Conservation (phyloP, 352 stramenopile genomes). For the Phytophthora fragariaefolia region DNA sequence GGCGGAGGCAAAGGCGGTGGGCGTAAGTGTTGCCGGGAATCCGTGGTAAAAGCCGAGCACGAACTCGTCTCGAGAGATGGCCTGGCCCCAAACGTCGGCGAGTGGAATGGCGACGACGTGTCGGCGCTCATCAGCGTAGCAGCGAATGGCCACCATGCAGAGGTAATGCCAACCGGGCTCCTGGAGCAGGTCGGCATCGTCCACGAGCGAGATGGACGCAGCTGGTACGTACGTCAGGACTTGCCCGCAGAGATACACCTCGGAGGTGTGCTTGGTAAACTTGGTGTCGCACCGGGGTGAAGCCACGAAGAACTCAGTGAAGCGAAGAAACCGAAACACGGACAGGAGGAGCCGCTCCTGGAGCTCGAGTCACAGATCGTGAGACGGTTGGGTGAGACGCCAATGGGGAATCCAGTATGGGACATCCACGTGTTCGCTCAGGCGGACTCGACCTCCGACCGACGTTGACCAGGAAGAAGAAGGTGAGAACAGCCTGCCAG, state of each 20-base stretch:
- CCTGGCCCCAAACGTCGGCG: background rate
- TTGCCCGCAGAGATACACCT: constrained; percentile 13
- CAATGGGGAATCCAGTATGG: too few species aligned
- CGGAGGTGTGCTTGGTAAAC: constrained; percentile 10
- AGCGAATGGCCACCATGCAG: background rate
- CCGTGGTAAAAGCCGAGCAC: constrained; percentile 7
- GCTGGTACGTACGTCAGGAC: constrained; percentile 1
- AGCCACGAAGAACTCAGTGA: constrained; percentile 10
- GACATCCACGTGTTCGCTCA: too few species aligned
- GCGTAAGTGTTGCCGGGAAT: background rate
- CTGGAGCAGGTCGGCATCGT: constrained; percentile 7
- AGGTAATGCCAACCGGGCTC: constrained; percentile 7
- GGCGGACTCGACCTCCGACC: too few species aligned
- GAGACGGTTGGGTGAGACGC: too few species aligned
- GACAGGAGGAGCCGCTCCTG: too few species aligned
- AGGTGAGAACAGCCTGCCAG: too few species aligned
- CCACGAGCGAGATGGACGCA: constrained; percentile 1
- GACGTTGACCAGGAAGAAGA: too few species aligned
- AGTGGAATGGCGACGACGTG: constrained; percentile 5
- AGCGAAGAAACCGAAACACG: constrained; percentile 10
- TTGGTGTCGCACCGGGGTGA: constrained; percentile 7
- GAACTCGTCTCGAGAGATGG: constrained; percentile 5
- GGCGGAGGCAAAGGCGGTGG: background rate
- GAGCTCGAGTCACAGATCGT: too few species aligned
- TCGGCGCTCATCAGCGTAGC: background rate